Evolutionary conservation across 1,139 yeast species (phyloP).

Genomic region (Entelexis paramagnoliae): DNA sequence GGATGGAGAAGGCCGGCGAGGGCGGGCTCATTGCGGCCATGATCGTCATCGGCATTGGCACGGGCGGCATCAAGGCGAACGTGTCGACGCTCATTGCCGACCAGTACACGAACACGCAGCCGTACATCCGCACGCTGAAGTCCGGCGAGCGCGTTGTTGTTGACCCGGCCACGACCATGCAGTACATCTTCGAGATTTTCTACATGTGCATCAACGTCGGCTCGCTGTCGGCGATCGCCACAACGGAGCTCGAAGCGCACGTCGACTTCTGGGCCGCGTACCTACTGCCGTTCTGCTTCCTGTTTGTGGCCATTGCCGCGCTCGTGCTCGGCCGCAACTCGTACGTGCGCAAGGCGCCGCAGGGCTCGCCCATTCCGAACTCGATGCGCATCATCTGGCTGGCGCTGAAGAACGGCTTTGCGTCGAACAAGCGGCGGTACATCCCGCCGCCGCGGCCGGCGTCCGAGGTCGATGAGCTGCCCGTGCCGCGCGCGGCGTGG

Average conservation of each 20-base stretch:
- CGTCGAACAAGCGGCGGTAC: constrained; percentile 20
- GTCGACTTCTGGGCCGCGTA: constrained; percentile 74
- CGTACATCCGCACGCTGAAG: constrained; percentile 48
- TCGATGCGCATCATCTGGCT: constrained; percentile 43
- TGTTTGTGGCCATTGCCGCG: constrained; percentile 50
- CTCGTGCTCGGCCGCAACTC: constrained; percentile 47
- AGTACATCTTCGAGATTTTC: constrained; percentile 64
- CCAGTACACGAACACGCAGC: constrained; percentile 50
- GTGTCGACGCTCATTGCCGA: constrained; percentile 73
- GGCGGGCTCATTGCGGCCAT: constrained; percentile 51
- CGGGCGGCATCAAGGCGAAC: constrained; percentile 76
- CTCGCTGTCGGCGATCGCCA: constrained; percentile 65
- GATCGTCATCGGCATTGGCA: constrained; percentile 61
- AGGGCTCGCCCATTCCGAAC: constrained; percentile 51
- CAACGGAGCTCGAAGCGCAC: constrained; percentile 59
- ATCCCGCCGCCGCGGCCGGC: not conserved
- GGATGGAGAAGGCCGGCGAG: constrained; percentile 37
- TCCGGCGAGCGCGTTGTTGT: constrained; percentile 59
- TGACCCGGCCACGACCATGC: constrained; percentile 61
- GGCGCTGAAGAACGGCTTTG: constrained; percentile 42
- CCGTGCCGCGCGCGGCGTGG: not conserved
- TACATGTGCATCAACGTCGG: constrained; percentile 78
- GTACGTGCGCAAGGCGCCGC: constrained; percentile 53
- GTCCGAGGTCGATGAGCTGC: not conserved
- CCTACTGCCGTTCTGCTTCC: constrained; percentile 52